Evolutionary conservation across 2,329 filamentous ascomycete species (phyloP).

Genomic region (Trichoderma semiorbis): DNA sequence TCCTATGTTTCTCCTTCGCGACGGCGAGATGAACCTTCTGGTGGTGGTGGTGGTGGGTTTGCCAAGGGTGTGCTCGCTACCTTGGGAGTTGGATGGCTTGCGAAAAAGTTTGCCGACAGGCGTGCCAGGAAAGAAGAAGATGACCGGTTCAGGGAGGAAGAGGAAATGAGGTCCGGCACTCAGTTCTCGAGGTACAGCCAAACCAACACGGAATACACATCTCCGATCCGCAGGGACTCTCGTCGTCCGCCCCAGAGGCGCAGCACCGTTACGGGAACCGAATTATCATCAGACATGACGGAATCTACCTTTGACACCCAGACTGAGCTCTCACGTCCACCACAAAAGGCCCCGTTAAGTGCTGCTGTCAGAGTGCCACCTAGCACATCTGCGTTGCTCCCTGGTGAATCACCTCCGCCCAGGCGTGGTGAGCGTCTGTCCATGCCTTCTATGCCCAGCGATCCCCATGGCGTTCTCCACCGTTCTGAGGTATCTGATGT

Average conservation of each 20-base stretch:
- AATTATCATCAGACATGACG: conserved; percentile 35
- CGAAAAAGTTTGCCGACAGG: conserved; percentile 60
- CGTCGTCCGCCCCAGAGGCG: conserved; percentile 32
- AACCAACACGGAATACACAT: conserved; percentile 64
- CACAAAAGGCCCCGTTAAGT: conserved; percentile 16
- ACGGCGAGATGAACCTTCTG: conserved; percentile 43
- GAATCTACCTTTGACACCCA: conserved; percentile 35
- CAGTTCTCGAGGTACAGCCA: conserved; percentile 65
- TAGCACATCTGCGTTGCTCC: conserved; percentile 20
- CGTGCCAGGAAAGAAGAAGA: conserved; percentile 47
- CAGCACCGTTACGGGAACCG: conserved; percentile 28
- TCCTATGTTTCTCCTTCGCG: conserved; percentile 62
- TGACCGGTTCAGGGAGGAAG: conserved; percentile 45
- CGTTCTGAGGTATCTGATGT: conserved; percentile 33
- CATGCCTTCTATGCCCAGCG: conserved; percentile 55
- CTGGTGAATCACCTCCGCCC: conserved; percentile 31
- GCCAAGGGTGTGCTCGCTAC: conserved; percentile 58
- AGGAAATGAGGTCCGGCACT: conserved; percentile 57
- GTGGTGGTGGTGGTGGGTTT: conserved; percentile 46
- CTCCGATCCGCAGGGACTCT: conserved; percentile 41
- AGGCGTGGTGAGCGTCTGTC: conserved; percentile 32
- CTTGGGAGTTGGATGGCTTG: conserved; percentile 66
- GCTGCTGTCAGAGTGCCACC: conserved; percentile 25
- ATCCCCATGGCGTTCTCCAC: conserved; percentile 44
- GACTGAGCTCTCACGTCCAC: conserved; percentile 27